Base-by-base conservation (phyloP, 805 yeast genomes). In the Ascoidea rubescens region DNA sequence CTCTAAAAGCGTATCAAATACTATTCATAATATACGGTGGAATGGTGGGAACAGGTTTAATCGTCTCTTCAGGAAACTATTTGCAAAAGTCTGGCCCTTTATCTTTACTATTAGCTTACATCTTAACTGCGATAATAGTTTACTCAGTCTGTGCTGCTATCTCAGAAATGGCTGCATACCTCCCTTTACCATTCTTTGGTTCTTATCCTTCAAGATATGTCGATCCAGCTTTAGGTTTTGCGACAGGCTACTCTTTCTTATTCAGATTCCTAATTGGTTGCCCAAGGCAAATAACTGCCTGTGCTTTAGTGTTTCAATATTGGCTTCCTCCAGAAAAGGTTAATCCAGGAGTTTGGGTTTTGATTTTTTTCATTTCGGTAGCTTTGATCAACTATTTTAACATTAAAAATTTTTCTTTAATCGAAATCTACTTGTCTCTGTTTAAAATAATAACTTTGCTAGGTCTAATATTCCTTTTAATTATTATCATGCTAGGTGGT, bases 81-180 rank as follows among this genome's bases (percentile, higher is more conserved):
- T 64, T 82, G 45, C 59, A 69, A 1, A 59, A 64, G n/a, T 73
- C 84, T 5, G 88, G 88, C 44, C 87, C 88, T 2, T 87, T 76
- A 2, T 77, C 78, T 46, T 64, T 83, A 2, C 66, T 82, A 32
- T 78, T 82, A 49, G 74, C 86, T 1, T 81, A 78, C 58, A 55
- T 78, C 6, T 80, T 80, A 64, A 78, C 82, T 71, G 84, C 84
- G 49, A 62, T 80, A 2, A 64, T 82, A 52, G 80, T 80, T 2
- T 80, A 72, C 58, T 73, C 75, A 21, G 79, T 82, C 46, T 78
- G 83, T 21, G 87, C 81, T 64, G 72, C 82, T 4, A 67, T 82
- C 55, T 87, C 87, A 58, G 88, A 82, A 66, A 79, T 82, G 87
- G 86, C 87, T 37, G 80, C 87, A 14, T 79, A 75, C 55, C 78